Conservation (phyloP, 768 basidiomycete genomes). For the Strobilomyces dryophilus region DNA sequence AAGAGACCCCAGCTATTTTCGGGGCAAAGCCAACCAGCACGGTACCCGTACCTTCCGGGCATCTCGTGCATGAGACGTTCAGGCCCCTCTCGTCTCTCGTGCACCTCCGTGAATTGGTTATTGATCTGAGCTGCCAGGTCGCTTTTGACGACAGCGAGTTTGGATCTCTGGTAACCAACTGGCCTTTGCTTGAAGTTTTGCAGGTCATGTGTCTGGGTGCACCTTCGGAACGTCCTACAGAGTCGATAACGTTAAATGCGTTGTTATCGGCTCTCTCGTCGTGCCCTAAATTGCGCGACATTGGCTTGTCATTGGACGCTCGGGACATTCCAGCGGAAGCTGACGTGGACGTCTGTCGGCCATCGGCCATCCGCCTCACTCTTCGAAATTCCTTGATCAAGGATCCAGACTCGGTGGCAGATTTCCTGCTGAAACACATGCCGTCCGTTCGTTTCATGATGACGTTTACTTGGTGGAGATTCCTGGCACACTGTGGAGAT, state of each 20-base stretch:
- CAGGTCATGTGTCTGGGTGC: not conserved
- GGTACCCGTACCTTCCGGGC: not conserved
- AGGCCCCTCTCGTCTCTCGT: not conserved
- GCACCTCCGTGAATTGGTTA: not conserved
- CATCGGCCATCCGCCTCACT: not conserved
- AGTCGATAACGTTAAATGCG: not conserved
- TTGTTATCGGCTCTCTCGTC: not conserved
- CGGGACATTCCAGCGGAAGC: not conserved
- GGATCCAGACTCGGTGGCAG: not conserved
- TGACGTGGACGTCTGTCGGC: not conserved
- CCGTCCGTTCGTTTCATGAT: not conserved
- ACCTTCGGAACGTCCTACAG: not conserved
- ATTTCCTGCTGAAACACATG: not conserved
- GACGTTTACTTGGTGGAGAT: too few relatives aligned
- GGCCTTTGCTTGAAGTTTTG: not conserved
- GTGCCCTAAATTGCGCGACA: not conserved
- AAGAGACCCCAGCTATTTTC: not conserved
- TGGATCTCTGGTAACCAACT: not conserved
- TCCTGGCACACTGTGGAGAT: too few relatives aligned
- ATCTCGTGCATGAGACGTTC: too few relatives aligned
- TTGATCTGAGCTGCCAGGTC: not conserved
- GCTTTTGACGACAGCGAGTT: not conserved
- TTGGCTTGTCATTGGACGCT: not conserved
- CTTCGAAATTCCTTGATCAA: not conserved
- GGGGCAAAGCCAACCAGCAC: not conserved